Base-by-base conservation (phyloP, 2,329 filamentous ascomycete species). In the Shiraia bambusicola region DNA sequence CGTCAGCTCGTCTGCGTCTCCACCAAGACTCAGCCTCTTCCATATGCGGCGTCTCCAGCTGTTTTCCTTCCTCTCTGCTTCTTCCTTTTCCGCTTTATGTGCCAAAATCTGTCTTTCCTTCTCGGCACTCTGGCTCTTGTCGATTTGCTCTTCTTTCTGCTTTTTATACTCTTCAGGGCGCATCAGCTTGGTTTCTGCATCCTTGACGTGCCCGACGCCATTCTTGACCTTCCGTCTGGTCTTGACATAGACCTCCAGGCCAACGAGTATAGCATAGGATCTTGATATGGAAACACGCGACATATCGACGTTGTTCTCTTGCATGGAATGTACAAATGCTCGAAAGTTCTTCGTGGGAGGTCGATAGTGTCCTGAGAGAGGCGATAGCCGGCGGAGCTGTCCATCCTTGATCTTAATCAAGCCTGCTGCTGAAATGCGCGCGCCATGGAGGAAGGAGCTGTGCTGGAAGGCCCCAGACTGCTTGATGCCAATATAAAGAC, bases 401-500 rank as follows among this genome's bases (percentile, higher is more conserved):
- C 91, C 91, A 53, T 90, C 76, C 62, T 88, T 88, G 61, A 95
- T 84, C 65, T 87, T 90, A 63, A 95, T 89, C 17, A 92, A 73
- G 0, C 91, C 91, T 3, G 91, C 91, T 0, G 90, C 84, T 0
- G 84, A 82, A 37, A 95, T 90, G 10, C 90, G 82, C 8, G 84
- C 79, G 16, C 90, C 91, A 48, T 91, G 87, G 1, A 95, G 76
- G 59, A 96, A 95, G 0, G 88, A 93, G 10, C 86, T 91, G 68
- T 95, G 91, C 59, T 95, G 91, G 59, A 96, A 96, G 4, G 87
- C 83, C 9, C 91, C 91, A 3, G 83, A 86, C 65, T 87, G 82
- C 61, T 96, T 95, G 72, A 95, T 93, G 34, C 90, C 90, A 25
- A 95, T 82, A 65, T 95, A 95, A 0, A 95, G 75, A 1, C 87